Evolutionary conservation across 441 rosid genomes (phyloP), one percentile per base, ranked within the genome.

Genomic region (Codiaeum variegatum): DNA sequence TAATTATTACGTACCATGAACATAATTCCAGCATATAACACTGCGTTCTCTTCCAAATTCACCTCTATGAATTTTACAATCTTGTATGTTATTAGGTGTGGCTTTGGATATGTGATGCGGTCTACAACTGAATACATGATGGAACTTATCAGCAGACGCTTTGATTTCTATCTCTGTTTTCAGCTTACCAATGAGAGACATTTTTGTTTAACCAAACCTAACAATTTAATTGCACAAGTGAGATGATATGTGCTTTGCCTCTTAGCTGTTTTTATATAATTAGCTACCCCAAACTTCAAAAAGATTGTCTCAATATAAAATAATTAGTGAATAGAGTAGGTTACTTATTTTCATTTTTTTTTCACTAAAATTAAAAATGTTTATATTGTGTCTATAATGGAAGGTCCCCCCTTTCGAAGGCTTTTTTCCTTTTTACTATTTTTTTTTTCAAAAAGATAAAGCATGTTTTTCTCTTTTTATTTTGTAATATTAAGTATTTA

Each of bases 1-100:
- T n/a, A n/a, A n/a, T n/a, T n/a, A n/a, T n/a, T n/a, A 12, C 55
- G 65, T 76, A 86, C 90, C 85, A 47, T 73, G 83, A 5, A 58
- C 63, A 34, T 81, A 86, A 62, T 51, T 76, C 85, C 85, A 83
- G 65, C 2, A 21, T 71, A 80, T 11, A 13, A 82, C 59, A 29
- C 79, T 24, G 23, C 84, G 85, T 11, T 11, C 31, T 7, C 28
- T 73, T 3, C 87, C 85, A 79, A 80, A 86, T 4, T 85, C 75
- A 9, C 88, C 87, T n/a, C 77, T 75, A 44, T 75, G 84, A 5
- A 85, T 38, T 3, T 81, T 74, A 52, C 61, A 46, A 7, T 73
- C 59, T 9, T 66, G 75, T 9, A 84, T 9, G 31, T 76, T 75
- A 0, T 31, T 56, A 29, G 86, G 81, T 47, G 51, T 46, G 47